Base-by-base conservation (phyloP, 1,284 basidiomycete species). In the Cutaneotrichosporon daszewskae region DNA sequence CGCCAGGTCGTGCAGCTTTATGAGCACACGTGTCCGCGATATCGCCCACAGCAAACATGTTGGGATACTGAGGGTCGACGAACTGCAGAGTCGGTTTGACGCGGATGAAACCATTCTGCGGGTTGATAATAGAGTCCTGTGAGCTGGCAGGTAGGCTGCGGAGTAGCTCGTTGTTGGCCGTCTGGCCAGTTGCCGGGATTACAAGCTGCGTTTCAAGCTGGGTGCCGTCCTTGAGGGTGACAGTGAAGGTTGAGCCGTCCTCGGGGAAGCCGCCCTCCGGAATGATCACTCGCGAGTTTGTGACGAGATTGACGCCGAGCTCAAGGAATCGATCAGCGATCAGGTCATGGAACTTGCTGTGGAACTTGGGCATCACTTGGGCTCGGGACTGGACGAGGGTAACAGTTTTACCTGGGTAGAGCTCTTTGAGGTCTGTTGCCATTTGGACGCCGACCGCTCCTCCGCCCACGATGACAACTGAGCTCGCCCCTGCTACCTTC, bases 41-140 rank as follows among this genome's bases (percentile, higher is more conserved):
- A 49, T 85, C 83, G 5, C 84, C 83, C 10, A 83, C 69, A 6
- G 77, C 80, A 59, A 83, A 86, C 13, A 84, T 73, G 58, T 82
- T 72, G 1, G 78, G 74, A 55, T 78, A 80, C 0, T 51, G 52
- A 11, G 51, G 32, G 32, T 66, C 59, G 22, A 53, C 37, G 35
- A 74, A 53, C 43, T 74, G 73, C 1, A 72, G 53, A 2, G 72
- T 74, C 4, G 65, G 65, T 34, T 53, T 49, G 16, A 74, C 72
- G 24, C 50, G 56, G 25, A 74, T 58, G 45, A 57, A 63, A 6
- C 64, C 66, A 34, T 58, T 55, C 3, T 47, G 31, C 29, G 64
- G 57, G 42, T 69, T 59, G 23, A 60, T 46, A 18, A 53, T 37
- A 14, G 53, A 20, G 9, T 41, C 34, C 8, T 40, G 34, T n/a